Base-by-base conservation (phyloP, 1,284 basidiomycete species). In the Rhodotorula mucilaginosa region DNA sequence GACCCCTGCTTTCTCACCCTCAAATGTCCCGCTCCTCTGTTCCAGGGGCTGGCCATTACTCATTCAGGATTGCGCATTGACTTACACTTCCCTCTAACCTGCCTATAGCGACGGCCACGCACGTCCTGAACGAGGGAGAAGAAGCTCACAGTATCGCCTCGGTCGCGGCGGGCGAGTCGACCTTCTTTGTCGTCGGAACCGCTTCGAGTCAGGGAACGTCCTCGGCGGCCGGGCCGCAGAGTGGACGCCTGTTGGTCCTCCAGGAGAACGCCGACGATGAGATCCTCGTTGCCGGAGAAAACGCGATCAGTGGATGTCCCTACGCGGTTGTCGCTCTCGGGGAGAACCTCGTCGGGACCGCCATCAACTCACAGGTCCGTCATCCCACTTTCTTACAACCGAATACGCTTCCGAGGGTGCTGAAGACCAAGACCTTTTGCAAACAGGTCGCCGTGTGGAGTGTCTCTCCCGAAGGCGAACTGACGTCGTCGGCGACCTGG, bases 351-450 rank as follows among this genome's bases (percentile, higher is more conserved):
- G 29, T 79, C 29, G 77, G 73, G 6, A 74, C 66, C 0, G 76
- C 74, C 0, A 61, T 73, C 59, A 79, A 79, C 64, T 73, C 77
- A 12, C 74, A 76, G 71, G 74, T 77, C 3, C n/a, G 58, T 60
- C 34, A 13, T 48, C 21, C 48, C 29, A 19, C 19, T 64, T n/a
- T 21, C 26, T n/a, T 29, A 29, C 16, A 6, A 7, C 15, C 56
- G 2, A 57, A 2, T 3, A 13, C 18, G 52, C n/a, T n/a, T n/a
- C 52, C 52, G 19, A 15, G n/a, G n/a, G 13, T 23, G 34, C 13
- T 39, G 16, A 13, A 7, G 44, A n/a, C 26, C 5, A 48, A 16
- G n/a, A 34, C 13, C 39, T 26, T 12, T 23, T 23, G 21, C 23
- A n/a, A 8, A 19, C 59, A 61, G 59, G 59, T 64, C 26, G 63